These are phyloP conservation scores for Pontederia paniculata DNA, from an alignment of 176 grass and related monocot species.

Conservation along the genomic window DNA sequence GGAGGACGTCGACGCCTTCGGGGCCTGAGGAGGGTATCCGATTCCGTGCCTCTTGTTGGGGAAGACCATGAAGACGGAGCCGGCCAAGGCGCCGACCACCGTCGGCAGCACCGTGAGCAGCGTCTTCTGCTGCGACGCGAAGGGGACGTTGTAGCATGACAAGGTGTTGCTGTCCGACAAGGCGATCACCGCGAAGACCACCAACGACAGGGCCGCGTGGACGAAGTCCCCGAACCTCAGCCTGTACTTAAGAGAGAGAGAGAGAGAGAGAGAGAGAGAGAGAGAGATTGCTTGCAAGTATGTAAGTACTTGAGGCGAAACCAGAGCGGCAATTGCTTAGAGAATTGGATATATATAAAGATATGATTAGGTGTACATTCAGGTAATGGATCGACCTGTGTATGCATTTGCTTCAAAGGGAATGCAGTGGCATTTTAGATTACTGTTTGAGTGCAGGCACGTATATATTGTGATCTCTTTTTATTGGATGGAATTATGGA, in stretches of 20 bases:
- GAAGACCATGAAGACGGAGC: not conserved
- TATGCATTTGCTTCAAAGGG: no score
- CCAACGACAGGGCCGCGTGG: not conserved
- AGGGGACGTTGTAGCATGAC: not conserved
- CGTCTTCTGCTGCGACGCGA: not conserved
- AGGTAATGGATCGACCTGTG: no score
- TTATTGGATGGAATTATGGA: no score
- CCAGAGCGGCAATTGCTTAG: no score
- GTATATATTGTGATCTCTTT: no score
- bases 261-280: no score
- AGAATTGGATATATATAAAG: no score
- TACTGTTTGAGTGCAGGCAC: no score
- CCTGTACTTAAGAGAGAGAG: not conserved
- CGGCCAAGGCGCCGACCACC: not conserved
- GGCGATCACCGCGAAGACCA: not conserved
- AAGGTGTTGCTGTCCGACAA: not conserved
- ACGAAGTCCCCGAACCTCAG: not conserved
- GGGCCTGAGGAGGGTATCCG: not conserved
- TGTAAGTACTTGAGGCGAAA: no score
- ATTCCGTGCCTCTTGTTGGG: not conserved
- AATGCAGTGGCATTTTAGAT: no score
- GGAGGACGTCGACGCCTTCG: not conserved
- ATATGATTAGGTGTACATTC: no score
- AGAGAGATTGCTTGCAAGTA: no score
- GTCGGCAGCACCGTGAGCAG: not conserved